Base-by-base conservation (phyloP, 129 eudicot species). In the Arctium lappa region DNA sequence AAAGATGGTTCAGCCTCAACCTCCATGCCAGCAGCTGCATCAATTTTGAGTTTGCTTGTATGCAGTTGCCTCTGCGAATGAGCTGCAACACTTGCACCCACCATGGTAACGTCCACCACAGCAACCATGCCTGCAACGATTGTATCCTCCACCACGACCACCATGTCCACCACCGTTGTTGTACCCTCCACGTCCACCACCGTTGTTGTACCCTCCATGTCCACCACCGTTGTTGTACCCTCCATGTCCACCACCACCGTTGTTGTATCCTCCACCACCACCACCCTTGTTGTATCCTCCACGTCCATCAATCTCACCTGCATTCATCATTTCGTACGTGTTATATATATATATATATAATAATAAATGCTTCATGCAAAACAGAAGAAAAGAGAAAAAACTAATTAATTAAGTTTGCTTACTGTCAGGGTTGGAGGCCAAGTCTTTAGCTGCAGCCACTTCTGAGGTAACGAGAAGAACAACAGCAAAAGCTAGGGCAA, bases 31-130 rank as follows among this genome's bases (percentile, higher is more conserved):
- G 27, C 27, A 22, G 27, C 12, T 9, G 50, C 4, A 76, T 72
- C 48, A 79, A 56, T 78, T 84, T 73, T 84, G 84, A 73, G 76
- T 73, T 84, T 84, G 84, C 48, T 84, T 84, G 87, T 84, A 84
- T 71, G 83, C 87, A 63, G 80, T 65, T 79, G 87, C 87, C 66
- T 84, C 83, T 32, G n/a, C 87, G 11, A 79, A 79, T 0, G 83
- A 10, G 38, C 80, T 63, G 70, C 87, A 84, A 65, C 87, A 78
- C 69, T 0, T 78, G 79, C 87, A 84, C 5, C 86, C 79, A 77
- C 78, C 75, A 33, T 62, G 34, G 29, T 38, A 69, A 32, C 77
- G 66, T 71, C 82, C 68, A 70, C 82, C 83, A 34, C 82, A 79
- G 3, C 82, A 79, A 8, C 83, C 83, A 10, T 80, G 1, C 13